A percentile compares a stretch with the other conserved stretches of the same genome.
Conservation (phyloP, 2,329 filamentous ascomycete genomes). For the Fusarium irregulare region DNA sequence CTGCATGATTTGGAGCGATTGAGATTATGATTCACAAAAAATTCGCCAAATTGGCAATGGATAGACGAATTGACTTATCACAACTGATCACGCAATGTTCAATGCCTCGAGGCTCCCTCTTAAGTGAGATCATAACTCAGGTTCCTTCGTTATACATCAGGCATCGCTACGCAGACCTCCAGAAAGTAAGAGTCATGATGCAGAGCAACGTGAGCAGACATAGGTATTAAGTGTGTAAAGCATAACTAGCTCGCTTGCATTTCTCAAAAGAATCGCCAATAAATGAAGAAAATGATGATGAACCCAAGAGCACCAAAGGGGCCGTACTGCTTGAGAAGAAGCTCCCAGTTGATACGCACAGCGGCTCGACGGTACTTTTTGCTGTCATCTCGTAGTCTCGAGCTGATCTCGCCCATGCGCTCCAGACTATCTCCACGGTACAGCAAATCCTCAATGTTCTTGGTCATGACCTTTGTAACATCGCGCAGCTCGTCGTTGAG, state of each 20-base stretch:
- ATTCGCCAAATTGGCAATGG: constrained; percentile 24
- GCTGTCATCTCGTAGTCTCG: constrained; percentile 87
- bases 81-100: constrained; percentile 43
- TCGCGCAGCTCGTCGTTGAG: constrained; percentile 97
- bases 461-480: constrained; percentile 99
- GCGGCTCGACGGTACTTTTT: constrained; percentile 94
- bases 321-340: constrained; percentile 95
- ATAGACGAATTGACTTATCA: constrained; percentile 22
- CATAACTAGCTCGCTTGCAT: constrained; percentile 23
- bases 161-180: not conserved
- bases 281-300: constrained; percentile 87
- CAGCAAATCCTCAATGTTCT: constrained; percentile 98
- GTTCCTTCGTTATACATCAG: not conserved
- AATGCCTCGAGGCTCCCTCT: constrained; percentile 4
- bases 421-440: constrained; percentile 95
- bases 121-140: not conserved
- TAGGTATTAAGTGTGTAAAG: constrained; percentile 28
- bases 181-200: not conserved
- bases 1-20: constrained; percentile 20
- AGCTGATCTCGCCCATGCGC: constrained; percentile 95
- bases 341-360: constrained; percentile 97
- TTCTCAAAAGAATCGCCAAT: constrained; percentile 88
- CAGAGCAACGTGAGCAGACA: constrained; percentile 4
- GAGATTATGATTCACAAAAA: constrained; percentile 33
- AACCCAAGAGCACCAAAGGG: constrained; percentile 85